Evolutionary conservation across 2,329 filamentous ascomycete genomes (phyloP).

Genomic region (Dactylellina parvicollis): DNA sequence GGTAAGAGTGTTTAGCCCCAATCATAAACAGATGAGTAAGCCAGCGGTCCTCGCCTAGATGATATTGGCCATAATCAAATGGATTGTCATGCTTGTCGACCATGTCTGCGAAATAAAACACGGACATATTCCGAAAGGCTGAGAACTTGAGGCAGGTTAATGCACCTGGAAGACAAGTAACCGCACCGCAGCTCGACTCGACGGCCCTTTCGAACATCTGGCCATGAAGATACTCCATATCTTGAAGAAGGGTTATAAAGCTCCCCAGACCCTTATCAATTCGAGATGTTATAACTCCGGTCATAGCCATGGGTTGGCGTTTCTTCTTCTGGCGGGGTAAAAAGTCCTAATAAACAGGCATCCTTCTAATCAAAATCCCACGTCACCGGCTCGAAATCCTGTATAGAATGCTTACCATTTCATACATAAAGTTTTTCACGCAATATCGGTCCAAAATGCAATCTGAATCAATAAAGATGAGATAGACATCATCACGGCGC

Average conservation of each 20-base stretch:
- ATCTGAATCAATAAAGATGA: conserved; percentile 97
- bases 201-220: conserved; percentile 96
- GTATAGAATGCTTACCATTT: conserved; percentile 71
- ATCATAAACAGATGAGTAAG: conserved; percentile 99
- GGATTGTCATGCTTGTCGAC: conserved; percentile 94
- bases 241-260: conserved; percentile 91
- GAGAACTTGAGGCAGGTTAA: conserved; percentile 95
- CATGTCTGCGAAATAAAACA: conserved; percentile 98
- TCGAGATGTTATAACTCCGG: conserved; percentile 93
- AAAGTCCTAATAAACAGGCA: conserved; percentile 14
- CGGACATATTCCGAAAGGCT: conserved; percentile 94
- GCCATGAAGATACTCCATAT: conserved; percentile 98
- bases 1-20: conserved; percentile 87
- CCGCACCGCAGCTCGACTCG: conserved; percentile 90
- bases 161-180: conserved; percentile 95
- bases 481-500: conserved; percentile 89
- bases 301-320: conserved; percentile 79
- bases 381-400: background rate
- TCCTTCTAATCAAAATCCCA: background rate
- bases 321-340: conserved; percentile 22
- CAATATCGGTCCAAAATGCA: conserved; percentile 92
- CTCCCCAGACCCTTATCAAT: conserved; percentile 97
- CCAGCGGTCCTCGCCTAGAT: conserved; percentile 95
- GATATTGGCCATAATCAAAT: conserved; percentile 95
- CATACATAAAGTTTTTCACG: conserved; percentile 96